Base-by-base conservation (phyloP, 805 yeast species). In the Candida coquimbonensis region DNA sequence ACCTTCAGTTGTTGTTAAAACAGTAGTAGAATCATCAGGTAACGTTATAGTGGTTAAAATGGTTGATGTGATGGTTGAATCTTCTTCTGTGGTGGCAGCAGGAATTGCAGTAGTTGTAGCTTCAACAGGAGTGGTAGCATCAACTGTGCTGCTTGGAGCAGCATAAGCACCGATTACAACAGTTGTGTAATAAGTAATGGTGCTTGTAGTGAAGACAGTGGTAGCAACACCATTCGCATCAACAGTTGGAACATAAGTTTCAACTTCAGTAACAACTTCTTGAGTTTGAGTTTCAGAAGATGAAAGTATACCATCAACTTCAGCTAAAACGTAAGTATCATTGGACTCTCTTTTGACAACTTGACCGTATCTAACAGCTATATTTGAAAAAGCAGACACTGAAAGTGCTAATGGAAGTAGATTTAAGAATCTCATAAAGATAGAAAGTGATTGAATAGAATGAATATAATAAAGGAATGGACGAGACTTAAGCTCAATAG, bases 401-500 rank as follows among this genome's bases (percentile, higher is more conserved):
- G 54, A 49, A 27, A 45, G 34, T 3, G 48, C 53, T 27, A 50
- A 34, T n/a, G 54, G 51, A 12, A 51, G 32, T 32, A 55, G 27
- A 9, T 34, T 39, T 16, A 44, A 5, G 17, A 54, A 26, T 46
- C 42, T 51, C 59, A 56, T 56, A 32, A 33, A 21, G 24, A 21
- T 21, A 21, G 24, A 21, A 21, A 21, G 24, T 31, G 24, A 8
- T 33, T 32, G n/a, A 32, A 29, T 29, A 29, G 31, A 14, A 32
- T 32, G 9, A 32, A 14, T 14, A 6, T n/a, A 32, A n/a, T 21
- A 55, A 56, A 56, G 59, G 61, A 56, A 49, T 51, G 61, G 61
- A 56, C 61, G 61, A 56, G 61, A 50, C 59, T 48, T 19, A 39
- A 39, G 55, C 57, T 53, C 57, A 53, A 35, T 35, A n/a, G 34